Percentiles rank a stretch among this genome's conserved stretches.
Evolutionary conservation across 352 stramenopile genomes (phyloP).

Genomic region (Hyaloperonospora brassicae): DNA sequence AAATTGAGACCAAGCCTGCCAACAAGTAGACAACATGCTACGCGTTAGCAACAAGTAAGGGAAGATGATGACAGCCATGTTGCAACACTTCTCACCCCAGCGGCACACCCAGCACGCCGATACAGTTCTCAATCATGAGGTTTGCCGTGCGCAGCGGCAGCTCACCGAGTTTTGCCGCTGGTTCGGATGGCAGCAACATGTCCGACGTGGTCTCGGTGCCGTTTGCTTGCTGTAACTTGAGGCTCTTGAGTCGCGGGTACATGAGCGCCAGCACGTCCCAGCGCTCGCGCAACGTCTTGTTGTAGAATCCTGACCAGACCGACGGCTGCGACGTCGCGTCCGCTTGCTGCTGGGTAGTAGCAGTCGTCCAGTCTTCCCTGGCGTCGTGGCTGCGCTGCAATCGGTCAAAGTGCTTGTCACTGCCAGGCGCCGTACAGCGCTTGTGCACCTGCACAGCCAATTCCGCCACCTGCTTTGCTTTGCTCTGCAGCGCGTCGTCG

Average conservation of each 20-base stretch:
- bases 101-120: constrained; percentile 76
- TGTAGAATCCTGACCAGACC: constrained; percentile 85
- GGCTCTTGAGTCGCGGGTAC: constrained; percentile 56
- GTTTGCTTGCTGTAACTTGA: constrained; percentile 25
- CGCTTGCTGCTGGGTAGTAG: constrained; percentile 1
- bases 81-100: constrained; percentile 38
- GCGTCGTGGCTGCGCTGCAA: constrained; percentile 37
- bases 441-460: constrained; percentile 25
- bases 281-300: constrained; percentile 80
- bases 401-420: constrained; percentile 39
- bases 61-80: neutral
- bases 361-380: constrained; percentile 23
- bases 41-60: neutral
- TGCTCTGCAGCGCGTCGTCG: constrained; percentile 14
- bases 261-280: constrained; percentile 81
- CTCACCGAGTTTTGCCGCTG: constrained; percentile 49
- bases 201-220: constrained; percentile 9
- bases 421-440: constrained; percentile 2
- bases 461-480: constrained; percentile 14
- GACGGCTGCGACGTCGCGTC: constrained; percentile 43
- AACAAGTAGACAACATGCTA: constrained; percentile 1
- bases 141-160: constrained; percentile 73
- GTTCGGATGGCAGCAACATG: constrained; percentile 14
- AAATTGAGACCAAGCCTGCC: constrained; percentile 76
- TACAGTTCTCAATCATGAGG: constrained; percentile 88